Evolutionary conservation across 2,329 filamentous ascomycete genomes (phyloP), one percentile per base, ranked within the genome.

Genomic region (Dryadomyces quercivorus): DNA sequence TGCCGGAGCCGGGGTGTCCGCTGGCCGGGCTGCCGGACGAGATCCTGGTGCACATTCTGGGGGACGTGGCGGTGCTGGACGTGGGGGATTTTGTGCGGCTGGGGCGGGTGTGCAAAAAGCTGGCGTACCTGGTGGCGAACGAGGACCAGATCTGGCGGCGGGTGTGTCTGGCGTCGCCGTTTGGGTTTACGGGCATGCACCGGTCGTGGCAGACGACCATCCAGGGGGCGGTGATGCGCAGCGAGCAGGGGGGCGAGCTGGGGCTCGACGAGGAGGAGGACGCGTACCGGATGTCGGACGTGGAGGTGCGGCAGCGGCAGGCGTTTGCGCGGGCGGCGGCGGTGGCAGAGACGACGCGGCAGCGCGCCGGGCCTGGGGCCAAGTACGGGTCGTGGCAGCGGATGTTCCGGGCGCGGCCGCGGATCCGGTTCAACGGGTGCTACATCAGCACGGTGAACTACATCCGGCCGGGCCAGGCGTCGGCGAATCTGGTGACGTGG

Each of bases 361-460:
- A 80, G 36, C 66, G 74, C n/a, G 21, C 5, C 21, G 6, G 13
- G 36, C 36, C 12, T 8, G 36, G 4, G 5, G 2, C 68, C 69
- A 1, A 62, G 0, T 63, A 69, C 3, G 69, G 68, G 2, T 77
- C 77, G 2, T 85, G 81, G 80, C 72, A 78, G 63, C 69, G 72
- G 53, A 88, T 95, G 73, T 95, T 95, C 72, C 87, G 86, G 43
- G 73, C 75, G 5, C 85, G 90, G 15, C 92, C 93, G 2, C 84
- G 93, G 46, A 78, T 97, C 57, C 88, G 93, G 56, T 98, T 95
- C 75, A 93, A 93, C 63, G 93, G 93, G 26, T 86, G 89, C 69
- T 98, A 98, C 72, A 97, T 98, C 68, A 88, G 84, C 67, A 97
- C 92, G 0, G 90, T 95, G 56, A 97, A 97, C 71, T 98, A 98